Conservation (phyloP, 2,329 filamentous ascomycete genomes). For the Diaporthe amygdali region DNA sequence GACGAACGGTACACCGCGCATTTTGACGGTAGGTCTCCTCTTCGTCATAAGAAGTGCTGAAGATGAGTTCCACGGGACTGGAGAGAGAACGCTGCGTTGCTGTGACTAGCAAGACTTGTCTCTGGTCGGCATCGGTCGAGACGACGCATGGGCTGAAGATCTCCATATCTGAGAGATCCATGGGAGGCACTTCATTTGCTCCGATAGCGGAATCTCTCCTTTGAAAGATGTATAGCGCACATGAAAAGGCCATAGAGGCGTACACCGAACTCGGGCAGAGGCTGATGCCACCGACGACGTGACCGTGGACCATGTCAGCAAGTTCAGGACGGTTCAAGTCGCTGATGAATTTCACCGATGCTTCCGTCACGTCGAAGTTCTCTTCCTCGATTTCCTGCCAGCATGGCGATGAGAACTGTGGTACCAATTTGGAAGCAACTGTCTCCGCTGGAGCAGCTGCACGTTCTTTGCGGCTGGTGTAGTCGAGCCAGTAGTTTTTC, state of each 20-base stretch:
- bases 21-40: conserved; percentile 69
- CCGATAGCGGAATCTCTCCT: conserved; percentile 56
- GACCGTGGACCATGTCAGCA: conserved; percentile 62
- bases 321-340: conserved; percentile 69
- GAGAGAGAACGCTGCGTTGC: conserved; percentile 61
- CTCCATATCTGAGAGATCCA: conserved; percentile 74
- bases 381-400: conserved; percentile 42
- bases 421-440: background rate
- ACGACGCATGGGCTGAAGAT: conserved; percentile 55
- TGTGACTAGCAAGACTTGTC: conserved; percentile 57
- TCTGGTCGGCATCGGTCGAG: conserved; percentile 63
- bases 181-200: conserved; percentile 61
- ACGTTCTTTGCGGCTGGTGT: conserved; percentile 12
- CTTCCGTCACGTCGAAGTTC: background rate
- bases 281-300: conserved; percentile 69
- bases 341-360: conserved; percentile 63
- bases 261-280: conserved; percentile 66
- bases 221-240: conserved; percentile 70
- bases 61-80: conserved; percentile 66
- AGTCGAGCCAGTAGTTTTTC: conserved; percentile 11
- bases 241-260: conserved; percentile 53
- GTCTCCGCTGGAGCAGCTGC: background rate
- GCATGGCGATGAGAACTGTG: conserved; percentile 31
- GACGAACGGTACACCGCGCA: conserved; percentile 65
- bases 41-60: conserved; percentile 61